Evolutionary conservation across 495 filamentous ascomycete species (phyloP), one percentile per base, ranked within the genome.

Genomic region (Podospora tetraspora): DNA sequence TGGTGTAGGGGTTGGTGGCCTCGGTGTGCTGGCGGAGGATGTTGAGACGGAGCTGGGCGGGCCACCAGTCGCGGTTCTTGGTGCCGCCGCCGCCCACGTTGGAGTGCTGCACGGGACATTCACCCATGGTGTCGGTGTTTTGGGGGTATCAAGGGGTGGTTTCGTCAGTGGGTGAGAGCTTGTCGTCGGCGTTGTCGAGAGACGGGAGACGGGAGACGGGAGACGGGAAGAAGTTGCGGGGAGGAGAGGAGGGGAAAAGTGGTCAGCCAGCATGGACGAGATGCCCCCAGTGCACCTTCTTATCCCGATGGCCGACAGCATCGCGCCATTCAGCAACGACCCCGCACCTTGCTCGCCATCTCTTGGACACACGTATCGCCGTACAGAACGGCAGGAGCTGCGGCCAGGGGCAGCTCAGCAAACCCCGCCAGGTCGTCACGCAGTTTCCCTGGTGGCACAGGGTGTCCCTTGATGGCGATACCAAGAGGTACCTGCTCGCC

Each of bases 1-100:
- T 79, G 73, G 67, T 75, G 68, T 84, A 68, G 4, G 89, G 89
- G 75, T 88, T 89, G 66, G 85, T 85, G n/a, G 79, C 78, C 9
- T 79, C 69, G 57, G 83, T 87, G 75, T 90, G 87, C 77, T 92
- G 89, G 72, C 89, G 89, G 58, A 92, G 86, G 79, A 91, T 88
- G 80, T 87, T 86, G 60, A 91, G 79, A 76, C 82, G 85, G 61
- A 92, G 79, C 70, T 82, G 75, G 60, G 84, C 79, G 52, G 89
- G 89, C 89, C 89, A 92, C 89, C 89, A 91, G 84, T 90, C 87
- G 60, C 24, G 63, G 79, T 89, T 90, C 63, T 78, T 75, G 73
- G 86, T 89, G 76, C 88, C 88, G 64, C 81, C 83, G 69, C 88
- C 88, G 68, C 79, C 88, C 62, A 85, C 79, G 71, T 87, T 88